These are phyloP conservation scores for Kokia cookei DNA, from an alignment of 441 rosid genomes.

Conservation along the genomic window DNA sequence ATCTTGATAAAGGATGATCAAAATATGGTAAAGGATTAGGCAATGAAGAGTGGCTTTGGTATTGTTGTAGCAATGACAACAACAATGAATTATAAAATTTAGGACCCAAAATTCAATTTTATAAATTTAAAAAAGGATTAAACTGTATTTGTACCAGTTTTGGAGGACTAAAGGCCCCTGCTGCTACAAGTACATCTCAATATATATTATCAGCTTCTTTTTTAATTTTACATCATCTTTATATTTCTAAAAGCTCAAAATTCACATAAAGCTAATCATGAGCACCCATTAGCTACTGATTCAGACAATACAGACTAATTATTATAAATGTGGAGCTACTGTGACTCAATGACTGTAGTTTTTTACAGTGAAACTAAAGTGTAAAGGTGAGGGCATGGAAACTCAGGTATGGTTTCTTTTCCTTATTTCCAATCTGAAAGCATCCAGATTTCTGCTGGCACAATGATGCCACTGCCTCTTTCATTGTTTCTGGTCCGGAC, in stretches of 20 bases:
- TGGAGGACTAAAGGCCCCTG: too few species aligned
- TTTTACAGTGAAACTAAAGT: not conserved
- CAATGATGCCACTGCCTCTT: constrained; percentile 52
- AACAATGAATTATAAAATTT: too few species aligned
- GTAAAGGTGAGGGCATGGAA: constrained; percentile 33
- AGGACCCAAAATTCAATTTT: too few species aligned
- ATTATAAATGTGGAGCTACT: not conserved
- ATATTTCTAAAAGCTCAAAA: not conserved
- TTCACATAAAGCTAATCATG: not conserved
- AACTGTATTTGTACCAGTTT: too few species aligned
- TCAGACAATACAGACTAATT: not conserved
- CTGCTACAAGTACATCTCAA: too few species aligned
- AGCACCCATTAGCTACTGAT: not conserved
- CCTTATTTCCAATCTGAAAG: constrained; percentile 17
- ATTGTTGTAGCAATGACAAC: too few species aligned
- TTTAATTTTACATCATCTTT: not conserved
- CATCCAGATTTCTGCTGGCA: constrained; percentile 39
- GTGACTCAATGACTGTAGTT: not conserved
- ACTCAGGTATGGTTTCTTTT: constrained; percentile 34
- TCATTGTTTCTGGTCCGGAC: constrained; percentile 77
- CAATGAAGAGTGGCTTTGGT: too few species aligned
- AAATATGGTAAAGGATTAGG: too few species aligned
- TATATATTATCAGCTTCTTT: not conserved
- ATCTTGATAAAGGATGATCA: too few species aligned
- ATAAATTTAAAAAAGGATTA: too few species aligned